Conservation (phyloP, 768 basidiomycete species). For the Leccinum disarticulatum region DNA sequence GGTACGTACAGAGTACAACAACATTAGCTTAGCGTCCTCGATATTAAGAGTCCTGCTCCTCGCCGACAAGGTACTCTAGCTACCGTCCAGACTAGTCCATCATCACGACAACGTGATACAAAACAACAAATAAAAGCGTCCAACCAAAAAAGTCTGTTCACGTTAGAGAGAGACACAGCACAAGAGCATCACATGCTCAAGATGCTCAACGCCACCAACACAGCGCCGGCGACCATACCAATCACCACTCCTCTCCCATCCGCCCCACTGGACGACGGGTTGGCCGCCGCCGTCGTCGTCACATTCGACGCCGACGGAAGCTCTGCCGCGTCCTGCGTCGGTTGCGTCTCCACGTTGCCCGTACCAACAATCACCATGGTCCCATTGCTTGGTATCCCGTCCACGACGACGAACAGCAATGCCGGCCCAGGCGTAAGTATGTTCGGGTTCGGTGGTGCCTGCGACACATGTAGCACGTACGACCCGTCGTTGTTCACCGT, state of each 20-base stretch:
- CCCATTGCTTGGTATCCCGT: slow-evolving; percentile 83
- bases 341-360: slow-evolving; percentile 75
- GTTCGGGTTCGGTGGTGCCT: slow-evolving; percentile 81
- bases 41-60: not conserved
- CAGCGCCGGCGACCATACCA: not conserved
- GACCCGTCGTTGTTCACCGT: slow-evolving; percentile 76
- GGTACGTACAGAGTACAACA: not conserved
- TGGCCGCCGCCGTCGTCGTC: slow-evolving; percentile 1
- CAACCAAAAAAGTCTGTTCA: not conserved
- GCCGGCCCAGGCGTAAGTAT: slow-evolving; percentile 89
- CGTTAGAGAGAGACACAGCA: no score
- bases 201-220: not conserved
- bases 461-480: slow-evolving; percentile 76
- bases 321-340: slow-evolving; percentile 39
- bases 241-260: not conserved
- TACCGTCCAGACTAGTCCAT: not conserved
- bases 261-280: not conserved
- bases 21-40: not conserved
- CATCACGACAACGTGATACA: not conserved
- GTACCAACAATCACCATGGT: slow-evolving; percentile 75
- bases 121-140: not conserved
- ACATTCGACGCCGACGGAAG: slow-evolving; percentile 43
- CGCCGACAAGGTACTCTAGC: not conserved
- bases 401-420: slow-evolving; percentile 77
- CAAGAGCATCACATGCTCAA: slow-evolving; percentile 2